Percentiles rank a stretch among this genome's conserved stretches.
Evolutionary conservation across 169 alveolate species (phyloP).

Genomic region (Plasmodium gaboni): DNA sequence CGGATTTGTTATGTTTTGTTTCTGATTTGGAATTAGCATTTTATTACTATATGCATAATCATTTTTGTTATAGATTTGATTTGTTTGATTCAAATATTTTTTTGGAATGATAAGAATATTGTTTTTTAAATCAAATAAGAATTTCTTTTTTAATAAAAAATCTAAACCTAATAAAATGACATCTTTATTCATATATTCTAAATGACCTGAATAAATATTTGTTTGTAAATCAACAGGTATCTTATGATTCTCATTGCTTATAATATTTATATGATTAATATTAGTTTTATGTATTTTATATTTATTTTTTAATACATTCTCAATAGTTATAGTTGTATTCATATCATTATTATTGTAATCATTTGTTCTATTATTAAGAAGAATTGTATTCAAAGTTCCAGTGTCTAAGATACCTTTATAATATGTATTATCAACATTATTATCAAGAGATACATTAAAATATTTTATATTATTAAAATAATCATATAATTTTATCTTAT

Average conservation of each 20-base stretch:
- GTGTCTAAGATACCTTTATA: conserved; percentile 62
- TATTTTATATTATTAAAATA: conserved; percentile 35
- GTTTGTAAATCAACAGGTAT: conserved; percentile 3
- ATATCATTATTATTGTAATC: not conserved
- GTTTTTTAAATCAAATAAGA: conserved; percentile 47
- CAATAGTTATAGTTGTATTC: not conserved
- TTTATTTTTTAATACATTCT: conserved; percentile 42
- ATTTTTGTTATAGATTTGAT: not conserved
- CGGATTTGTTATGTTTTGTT: no score
- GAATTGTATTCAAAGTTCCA: conserved; percentile 24
- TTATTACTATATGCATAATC: no score
- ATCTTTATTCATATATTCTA: conserved; percentile 23
- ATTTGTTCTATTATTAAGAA: conserved; percentile 11
- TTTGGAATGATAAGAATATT: conserved; percentile 3
- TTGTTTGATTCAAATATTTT: not conserved
- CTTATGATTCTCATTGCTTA: conserved; percentile 6
- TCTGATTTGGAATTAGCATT: no score
- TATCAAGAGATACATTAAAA: not conserved
- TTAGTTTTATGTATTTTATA: conserved; percentile 4
- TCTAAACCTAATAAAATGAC: conserved; percentile 53
- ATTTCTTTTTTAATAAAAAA: conserved; percentile 20
- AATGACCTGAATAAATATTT: conserved; percentile 4
- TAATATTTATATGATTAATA: not conserved
- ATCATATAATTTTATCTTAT: conserved; percentile 17
- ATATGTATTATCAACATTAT: not conserved